Evolutionary conservation across 768 basidiomycete genomes (phyloP), one percentile per base, ranked within the genome.

Genomic region (Calocybe cyanea): DNA sequence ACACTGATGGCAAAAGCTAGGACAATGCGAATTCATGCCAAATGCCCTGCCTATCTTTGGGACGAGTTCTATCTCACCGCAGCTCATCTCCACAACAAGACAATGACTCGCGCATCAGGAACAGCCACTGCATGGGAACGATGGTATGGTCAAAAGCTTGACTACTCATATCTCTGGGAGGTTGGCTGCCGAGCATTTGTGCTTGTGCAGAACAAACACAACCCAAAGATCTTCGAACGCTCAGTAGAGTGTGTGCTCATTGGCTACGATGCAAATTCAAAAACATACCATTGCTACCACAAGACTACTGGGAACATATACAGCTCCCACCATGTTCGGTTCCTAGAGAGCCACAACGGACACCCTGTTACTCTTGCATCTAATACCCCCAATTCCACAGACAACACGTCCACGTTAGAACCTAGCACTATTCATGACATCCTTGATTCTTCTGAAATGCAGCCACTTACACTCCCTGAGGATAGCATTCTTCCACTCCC

Each of bases 181-280:
- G 65, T 65, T 20, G 65, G 70, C 4, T 67, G 63, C 45, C 25
- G 41, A 7, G 63, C 62, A 10, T 68, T 64, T 44, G 64, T 63
- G 31, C 59, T 63, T 18, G 54, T 64, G 7, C 64, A 55, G 35
- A 63, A 67, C 43, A 54, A 63, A 21, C 57, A 64, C 33, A 53
- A 61, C 18, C 56, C 58, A 0, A 60, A 60, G 24, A 50, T 62
- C 18, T 58, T 36, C 30, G 50, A 52, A 15, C 46, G 45, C 1
- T 56, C 56, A 3, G 11, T 57, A 19, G 63, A 67, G 53, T 71
- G 71, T 46, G 46, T 66, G 2, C 69, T 69, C 34, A 59, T 72
- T 41, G 66, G 71, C 1, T 73, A 71, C 45, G 55, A 59, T 1
- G 23, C 42, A 1, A 53, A 57, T 15, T 56, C 63, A 4, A 69